Conservation (phyloP, 805 yeast genomes). For the Yamadazyma nakazawae region DNA sequence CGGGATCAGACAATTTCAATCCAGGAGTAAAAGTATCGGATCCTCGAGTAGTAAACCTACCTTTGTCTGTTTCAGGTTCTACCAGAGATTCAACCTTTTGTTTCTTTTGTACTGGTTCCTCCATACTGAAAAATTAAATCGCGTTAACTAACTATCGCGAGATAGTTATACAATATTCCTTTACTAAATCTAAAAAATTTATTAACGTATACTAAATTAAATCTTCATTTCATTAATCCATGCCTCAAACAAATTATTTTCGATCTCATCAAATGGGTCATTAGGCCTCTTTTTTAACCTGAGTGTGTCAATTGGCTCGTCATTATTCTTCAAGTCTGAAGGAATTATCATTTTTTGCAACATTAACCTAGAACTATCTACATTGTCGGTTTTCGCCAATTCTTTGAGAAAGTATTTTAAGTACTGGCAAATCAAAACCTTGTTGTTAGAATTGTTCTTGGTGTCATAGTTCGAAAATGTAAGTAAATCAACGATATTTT, state of each 20-base stretch:
- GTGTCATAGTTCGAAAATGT: constrained; percentile 19
- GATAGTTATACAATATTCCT: not conserved
- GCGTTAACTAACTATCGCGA: not conserved
- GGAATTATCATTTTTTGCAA: constrained; percentile 37
- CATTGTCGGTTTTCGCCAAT: constrained; percentile 19
- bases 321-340: constrained; percentile 18
- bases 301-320: not conserved
- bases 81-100: constrained; percentile 1
- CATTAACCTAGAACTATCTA: constrained; percentile 12
- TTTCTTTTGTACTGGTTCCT: constrained; percentile 4
- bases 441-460: constrained; percentile 13
- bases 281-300: constrained; percentile 6
- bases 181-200: no score
- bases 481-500: constrained; percentile 26
- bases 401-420: constrained; percentile 40
- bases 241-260: constrained; percentile 35
- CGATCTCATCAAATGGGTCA: constrained; percentile 38
- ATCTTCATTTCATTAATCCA: constrained; percentile 40
- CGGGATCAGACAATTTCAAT: not conserved
- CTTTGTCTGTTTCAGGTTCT: not conserved
- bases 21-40: not conserved
- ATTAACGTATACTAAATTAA: not conserved
- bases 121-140: not conserved
- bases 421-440: constrained; percentile 35
- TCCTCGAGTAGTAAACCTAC: not conserved